A percentile compares a stretch with the other conserved stretches of the same genome.
Evolutionary conservation across 352 stramenopile species (phyloP).

Genomic region (Pythium inflatum): DNA sequence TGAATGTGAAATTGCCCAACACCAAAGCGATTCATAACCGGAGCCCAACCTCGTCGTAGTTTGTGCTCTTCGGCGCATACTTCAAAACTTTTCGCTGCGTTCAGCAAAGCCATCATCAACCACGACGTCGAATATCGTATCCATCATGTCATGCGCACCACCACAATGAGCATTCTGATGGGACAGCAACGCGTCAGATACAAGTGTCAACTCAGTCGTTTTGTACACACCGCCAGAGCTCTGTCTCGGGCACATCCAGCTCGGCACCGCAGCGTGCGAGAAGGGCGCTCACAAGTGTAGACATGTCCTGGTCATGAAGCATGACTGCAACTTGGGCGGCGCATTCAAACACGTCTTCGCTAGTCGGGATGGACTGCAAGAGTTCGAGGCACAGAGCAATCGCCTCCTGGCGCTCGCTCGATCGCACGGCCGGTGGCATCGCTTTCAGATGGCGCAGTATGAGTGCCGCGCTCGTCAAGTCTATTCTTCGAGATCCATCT

Average conservation of each 20-base stretch:
- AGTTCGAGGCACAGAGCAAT: slow-evolving; percentile 16
- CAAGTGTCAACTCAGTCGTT: too few relatives aligned
- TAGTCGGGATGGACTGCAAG: neutral
- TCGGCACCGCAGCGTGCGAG: neutral
- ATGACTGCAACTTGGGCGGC: slow-evolving; percentile 12
- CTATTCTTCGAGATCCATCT: too few relatives aligned
- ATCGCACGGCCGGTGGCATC: slow-evolving; percentile 1
- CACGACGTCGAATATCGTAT: neutral
- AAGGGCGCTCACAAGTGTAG: neutral
- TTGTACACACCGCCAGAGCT: slow-evolving; percentile 28
- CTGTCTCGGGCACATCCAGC: neutral
- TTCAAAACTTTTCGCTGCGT: slow-evolving; percentile 17
- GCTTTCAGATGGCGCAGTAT: slow-evolving; percentile 18
- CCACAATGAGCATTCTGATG: slow-evolving; percentile 2
- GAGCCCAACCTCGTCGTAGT: slow-evolving; percentile 15
- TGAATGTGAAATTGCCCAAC: neutral
- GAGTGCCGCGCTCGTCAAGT: neutral
- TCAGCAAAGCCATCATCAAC: neutral
- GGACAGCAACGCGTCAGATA: too few relatives aligned
- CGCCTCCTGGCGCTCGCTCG: slow-evolving; percentile 9
- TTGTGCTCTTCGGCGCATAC: neutral
- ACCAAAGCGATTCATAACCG: neutral
- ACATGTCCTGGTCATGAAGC: slow-evolving; percentile 14
- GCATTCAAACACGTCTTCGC: neutral
- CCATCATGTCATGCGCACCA: neutral